A percentile compares a stretch with the other conserved stretches of the same genome.
phyloP scores from a whole-genome alignment of 2,329 filamentous ascomycete genomes.

The Alternaria tenuissima region DNA sequence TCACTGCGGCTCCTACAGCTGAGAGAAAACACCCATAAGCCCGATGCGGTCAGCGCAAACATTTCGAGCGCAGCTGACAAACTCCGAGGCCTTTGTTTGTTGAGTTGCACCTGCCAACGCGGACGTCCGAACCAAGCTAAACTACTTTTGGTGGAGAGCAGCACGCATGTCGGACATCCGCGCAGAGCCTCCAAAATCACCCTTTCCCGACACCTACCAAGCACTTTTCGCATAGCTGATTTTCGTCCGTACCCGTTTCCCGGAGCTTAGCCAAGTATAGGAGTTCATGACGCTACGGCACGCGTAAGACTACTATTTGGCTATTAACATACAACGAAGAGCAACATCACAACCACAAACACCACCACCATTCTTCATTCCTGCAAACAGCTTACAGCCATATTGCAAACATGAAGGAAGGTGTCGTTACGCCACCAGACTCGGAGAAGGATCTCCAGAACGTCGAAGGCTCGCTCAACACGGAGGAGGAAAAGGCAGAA shows the following conservation, averaged over 20 bases:
- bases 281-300: not conserved
- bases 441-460: slow-evolving; percentile 1
- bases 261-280: not conserved
- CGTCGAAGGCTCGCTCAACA: not conserved
- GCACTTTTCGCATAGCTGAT: not conserved
- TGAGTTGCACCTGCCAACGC: not conserved
- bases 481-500: slow-evolving; percentile 3
- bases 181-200: not conserved
- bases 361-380: not conserved
- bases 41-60: not conserved
- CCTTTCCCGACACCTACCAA: not conserved
- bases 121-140: not conserved
- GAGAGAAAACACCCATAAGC: not conserved
- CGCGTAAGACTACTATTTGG: not conserved
- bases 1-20: not conserved
- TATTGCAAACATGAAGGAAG: slow-evolving; percentile 4
- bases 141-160: not conserved
- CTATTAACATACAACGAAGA: not conserved
- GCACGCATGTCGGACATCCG: not conserved
- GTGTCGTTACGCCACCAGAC: not conserved
- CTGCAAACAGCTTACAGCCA: not conserved
- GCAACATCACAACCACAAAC: not conserved
- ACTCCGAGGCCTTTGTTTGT: not conserved
- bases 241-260: not conserved
- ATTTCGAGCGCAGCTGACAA: not conserved